These are phyloP conservation scores for Apophysomyces ossiformis DNA, from an alignment of 371 early-diverging fungal genomes.

Conservation along the genomic window DNA sequence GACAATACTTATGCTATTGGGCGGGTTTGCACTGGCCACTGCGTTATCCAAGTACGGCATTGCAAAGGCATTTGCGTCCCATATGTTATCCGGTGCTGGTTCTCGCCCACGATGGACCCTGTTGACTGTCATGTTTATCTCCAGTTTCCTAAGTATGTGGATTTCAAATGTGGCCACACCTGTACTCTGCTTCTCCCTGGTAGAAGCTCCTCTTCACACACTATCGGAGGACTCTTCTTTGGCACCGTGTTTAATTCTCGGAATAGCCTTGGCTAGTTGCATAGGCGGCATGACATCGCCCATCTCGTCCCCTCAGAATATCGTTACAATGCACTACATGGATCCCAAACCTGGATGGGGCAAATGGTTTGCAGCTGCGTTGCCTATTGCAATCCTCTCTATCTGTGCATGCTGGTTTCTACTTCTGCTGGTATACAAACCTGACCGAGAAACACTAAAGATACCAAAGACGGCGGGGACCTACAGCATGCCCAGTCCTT, in stretches of 20 bases:
- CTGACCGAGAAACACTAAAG: conserved; percentile 51
- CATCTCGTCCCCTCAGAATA: conserved; percentile 94
- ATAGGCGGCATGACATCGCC: conserved; percentile 96
- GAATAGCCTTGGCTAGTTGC: conserved; percentile 93
- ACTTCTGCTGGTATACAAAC: conserved; percentile 70
- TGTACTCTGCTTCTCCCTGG: conserved; percentile 76
- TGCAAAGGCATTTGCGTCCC: conserved; percentile 74
- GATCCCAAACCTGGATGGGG: conserved; percentile 83
- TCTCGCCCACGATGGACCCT: conserved; percentile 72
- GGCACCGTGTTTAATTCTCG: conserved; percentile 82
- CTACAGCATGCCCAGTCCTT: conserved; percentile 34
- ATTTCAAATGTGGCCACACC: conserved; percentile 88
- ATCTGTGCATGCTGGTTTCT: conserved; percentile 80
- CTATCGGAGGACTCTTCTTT: conserved; percentile 54
- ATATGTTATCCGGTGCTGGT: conserved; percentile 75
- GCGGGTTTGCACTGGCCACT: conserved; percentile 94
- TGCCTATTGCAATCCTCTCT: conserved; percentile 73
- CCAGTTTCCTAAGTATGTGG: conserved; percentile 79
- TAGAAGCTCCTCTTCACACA: conserved; percentile 73
- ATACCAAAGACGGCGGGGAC: conserved; percentile 18
- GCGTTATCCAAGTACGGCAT: conserved; percentile 84
- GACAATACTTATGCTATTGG: conserved; percentile 94
- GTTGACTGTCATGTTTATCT: conserved; percentile 78
- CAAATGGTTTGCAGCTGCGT: conserved; percentile 79
- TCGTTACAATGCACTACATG: conserved; percentile 86